These are phyloP conservation scores for Pseudogymnoascus verrucosus DNA, from an alignment of 2,329 filamentous ascomycete genomes.

Conservation along the genomic window DNA sequence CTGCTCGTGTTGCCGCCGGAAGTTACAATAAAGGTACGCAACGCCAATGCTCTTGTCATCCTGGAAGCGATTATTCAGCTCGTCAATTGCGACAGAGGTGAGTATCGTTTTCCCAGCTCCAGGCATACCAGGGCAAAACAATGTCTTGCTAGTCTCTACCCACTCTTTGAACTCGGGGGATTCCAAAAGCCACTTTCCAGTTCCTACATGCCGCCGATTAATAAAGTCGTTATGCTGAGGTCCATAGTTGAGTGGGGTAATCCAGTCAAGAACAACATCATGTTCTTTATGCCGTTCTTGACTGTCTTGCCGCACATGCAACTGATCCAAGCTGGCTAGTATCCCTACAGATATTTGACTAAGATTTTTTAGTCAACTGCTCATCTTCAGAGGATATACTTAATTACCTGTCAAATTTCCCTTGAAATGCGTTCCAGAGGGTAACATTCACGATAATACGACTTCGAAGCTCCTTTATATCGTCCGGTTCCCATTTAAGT, in stretches of 20 bases:
- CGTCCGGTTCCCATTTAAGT: constrained; percentile 13
- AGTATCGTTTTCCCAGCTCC: constrained; percentile 43
- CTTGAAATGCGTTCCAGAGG: constrained; percentile 5
- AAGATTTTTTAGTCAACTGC: background rate
- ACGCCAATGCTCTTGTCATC: constrained; percentile 28
- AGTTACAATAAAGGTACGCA: constrained; percentile 22
- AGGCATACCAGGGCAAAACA: constrained; percentile 41
- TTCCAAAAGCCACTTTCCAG: constrained; percentile 14
- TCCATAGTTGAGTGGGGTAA: constrained; percentile 20
- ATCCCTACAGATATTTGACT: background rate
- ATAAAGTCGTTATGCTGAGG: constrained; percentile 10
- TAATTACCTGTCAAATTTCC: constrained; percentile 8
- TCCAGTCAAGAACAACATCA: background rate
- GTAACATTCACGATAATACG: constrained; percentile 10
- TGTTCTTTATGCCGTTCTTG: background rate
- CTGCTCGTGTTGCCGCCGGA: constrained; percentile 32
- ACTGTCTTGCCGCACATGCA: background rate
- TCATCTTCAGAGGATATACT: background rate
- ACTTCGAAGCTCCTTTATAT: constrained; percentile 10
- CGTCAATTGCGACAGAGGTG: constrained; percentile 34
- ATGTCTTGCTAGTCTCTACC: constrained; percentile 16
- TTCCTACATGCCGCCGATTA: constrained; percentile 9
- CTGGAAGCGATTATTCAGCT: constrained; percentile 26
- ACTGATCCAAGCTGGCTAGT: background rate
- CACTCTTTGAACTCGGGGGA: constrained; percentile 11